Base-by-base conservation (phyloP, 495 filamentous ascomycete species). In the Trichoderma asperelloides region DNA sequence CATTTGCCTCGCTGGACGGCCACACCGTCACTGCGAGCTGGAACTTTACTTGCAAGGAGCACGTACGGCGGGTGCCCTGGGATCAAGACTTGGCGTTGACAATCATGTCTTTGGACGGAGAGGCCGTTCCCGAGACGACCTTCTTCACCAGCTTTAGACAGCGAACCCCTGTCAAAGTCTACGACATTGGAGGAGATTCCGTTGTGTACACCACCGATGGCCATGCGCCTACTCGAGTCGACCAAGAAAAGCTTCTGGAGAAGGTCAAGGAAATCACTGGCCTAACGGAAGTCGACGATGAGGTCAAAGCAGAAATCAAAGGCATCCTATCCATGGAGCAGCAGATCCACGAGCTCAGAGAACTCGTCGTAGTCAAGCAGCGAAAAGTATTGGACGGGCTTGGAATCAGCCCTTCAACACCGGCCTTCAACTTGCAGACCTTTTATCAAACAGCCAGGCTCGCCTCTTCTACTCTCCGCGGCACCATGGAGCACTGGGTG, bases 61-160 rank as follows among this genome's bases (percentile, higher is more conserved):
- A 78, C 62, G 76, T 78, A 28, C 72, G 74, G 25, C 71, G 74
- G 16, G 73, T 78, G 63, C 75, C 78, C 18, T 70, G 79, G 23
- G 76, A 75, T 33, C 83, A 84, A 64, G 51, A 83, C 18, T 71
- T 86, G 72, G 80, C 74, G 13, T 74, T 86, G 37, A 68, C 73
- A n/a, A 70, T 85, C 43, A 69, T 79, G 39, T 77, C 71, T 13
- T 62, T 81, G 23, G 76, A 77, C 64, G 76, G 76, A 11, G 69
- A 73, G 40, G 45, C 72, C 28, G 66, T 77, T 55, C 57, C 75
- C 21, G 74, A 76, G 65, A 69, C 79, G 41, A 76, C 74, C 16
- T 85, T 84, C 68, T 74, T 78, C 2, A 68, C 79, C 25, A 79
- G 79, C 37, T 82, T 84, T 70, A 77, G 74, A 69, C 81, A 83